Percentiles rank a stretch among this genome's conserved stretches.
Evolutionary conservation across 2,329 filamentous ascomycete species (phyloP).

Genomic region (Fusarium torreyae): DNA sequence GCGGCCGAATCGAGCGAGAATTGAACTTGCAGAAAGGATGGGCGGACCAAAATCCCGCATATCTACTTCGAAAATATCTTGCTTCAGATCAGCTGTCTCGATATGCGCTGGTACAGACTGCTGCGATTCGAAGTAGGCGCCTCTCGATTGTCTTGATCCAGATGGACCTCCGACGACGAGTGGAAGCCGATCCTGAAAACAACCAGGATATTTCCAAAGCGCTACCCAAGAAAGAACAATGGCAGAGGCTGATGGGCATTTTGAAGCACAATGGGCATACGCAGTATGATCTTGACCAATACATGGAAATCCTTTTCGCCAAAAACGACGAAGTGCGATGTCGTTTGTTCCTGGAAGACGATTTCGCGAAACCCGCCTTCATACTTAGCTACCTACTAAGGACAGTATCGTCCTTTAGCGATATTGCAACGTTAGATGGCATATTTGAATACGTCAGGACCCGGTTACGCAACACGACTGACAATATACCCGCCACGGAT

Average conservation of each 20-base stretch:
- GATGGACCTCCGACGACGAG: constrained; percentile 49
- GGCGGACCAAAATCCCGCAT: constrained; percentile 44
- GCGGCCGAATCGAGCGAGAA: constrained; percentile 37
- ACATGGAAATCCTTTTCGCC: constrained; percentile 51
- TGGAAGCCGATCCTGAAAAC: constrained; percentile 24
- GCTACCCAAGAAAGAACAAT: constrained; percentile 47
- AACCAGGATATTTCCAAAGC: constrained; percentile 41
- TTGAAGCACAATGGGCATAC: constrained; percentile 43
- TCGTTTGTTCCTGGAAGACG: constrained; percentile 49
- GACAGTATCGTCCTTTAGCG: constrained; percentile 44
- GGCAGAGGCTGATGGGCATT: constrained; percentile 41
- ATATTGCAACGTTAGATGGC: constrained; percentile 43
- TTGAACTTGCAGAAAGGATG: constrained; percentile 43
- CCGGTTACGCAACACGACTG: constrained; percentile 32
- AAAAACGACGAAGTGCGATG: constrained; percentile 53
- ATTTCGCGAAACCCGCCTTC: constrained; percentile 48
- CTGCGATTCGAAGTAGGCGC: constrained; percentile 48
- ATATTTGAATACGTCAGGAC: constrained; percentile 49
- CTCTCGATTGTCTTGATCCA: constrained; percentile 54
- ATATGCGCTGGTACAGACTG: constrained; percentile 36
- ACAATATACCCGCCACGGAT: constrained; percentile 6
- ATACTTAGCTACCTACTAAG: constrained; percentile 54
- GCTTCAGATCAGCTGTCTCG: constrained; percentile 13
- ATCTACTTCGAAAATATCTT: constrained; percentile 47
- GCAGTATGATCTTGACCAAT: constrained; percentile 45